phyloP scores from a whole-genome alignment of 371 early-diverging fungal species.

The Saksenaea vasiformis region DNA sequence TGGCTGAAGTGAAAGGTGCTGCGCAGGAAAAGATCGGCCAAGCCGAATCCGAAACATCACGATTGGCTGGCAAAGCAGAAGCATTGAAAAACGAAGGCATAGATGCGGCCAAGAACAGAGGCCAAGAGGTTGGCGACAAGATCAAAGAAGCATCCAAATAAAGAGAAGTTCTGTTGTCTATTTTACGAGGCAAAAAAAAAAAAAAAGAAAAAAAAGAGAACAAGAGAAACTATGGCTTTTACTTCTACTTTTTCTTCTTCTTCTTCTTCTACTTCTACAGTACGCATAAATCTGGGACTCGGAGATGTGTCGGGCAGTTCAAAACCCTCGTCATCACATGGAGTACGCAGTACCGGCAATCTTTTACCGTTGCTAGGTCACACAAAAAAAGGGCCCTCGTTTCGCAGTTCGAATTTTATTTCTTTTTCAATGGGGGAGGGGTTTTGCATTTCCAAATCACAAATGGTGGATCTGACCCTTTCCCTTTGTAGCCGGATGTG shows the following conservation, averaged over 20 bases:
- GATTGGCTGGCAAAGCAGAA: conserved; percentile 1
- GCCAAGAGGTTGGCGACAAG: conserved; percentile 5
- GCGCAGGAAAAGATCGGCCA: neutral
- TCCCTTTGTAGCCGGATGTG: conserved; percentile 43
- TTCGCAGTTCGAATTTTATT: neutral
- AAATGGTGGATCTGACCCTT: conserved; percentile 55
- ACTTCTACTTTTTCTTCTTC: too few relatives aligned
- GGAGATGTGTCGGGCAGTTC: too few relatives aligned
- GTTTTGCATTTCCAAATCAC: conserved; percentile 51
- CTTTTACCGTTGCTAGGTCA: too few relatives aligned
- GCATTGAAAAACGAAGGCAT: conserved; percentile 1
- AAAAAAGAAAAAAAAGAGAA: too few relatives aligned
- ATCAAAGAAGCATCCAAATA: conserved; percentile 9
- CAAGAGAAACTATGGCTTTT: too few relatives aligned
- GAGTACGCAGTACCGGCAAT: too few relatives aligned
- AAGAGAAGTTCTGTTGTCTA: neutral
- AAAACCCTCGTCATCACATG: neutral
- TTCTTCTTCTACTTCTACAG: too few relatives aligned
- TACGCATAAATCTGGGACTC: too few relatives aligned
- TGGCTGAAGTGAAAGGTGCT: conserved; percentile 1
- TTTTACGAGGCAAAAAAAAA: too few relatives aligned
- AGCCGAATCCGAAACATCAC: neutral
- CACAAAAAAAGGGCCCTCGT: neutral
- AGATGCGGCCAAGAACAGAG: conserved; percentile 12
- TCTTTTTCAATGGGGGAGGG: conserved; percentile 27